A percentile compares a stretch with the other conserved stretches of the same genome.
Evolutionary conservation across 2,329 filamentous ascomycete genomes (phyloP).

Genomic region (Alternaria ventricosa): DNA sequence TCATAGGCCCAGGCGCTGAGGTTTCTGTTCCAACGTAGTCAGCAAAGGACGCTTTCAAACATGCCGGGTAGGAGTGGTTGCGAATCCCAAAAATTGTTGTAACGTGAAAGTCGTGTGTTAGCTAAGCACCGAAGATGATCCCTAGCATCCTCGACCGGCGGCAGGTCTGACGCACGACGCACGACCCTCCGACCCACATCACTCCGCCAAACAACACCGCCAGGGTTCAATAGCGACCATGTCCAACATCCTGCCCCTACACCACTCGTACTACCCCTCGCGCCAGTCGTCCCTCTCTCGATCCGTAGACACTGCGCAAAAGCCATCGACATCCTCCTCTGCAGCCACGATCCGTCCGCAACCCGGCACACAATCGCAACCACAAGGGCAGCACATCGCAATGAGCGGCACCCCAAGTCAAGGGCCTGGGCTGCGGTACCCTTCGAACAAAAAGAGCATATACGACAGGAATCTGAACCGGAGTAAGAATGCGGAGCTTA

Average conservation of each 20-base stretch:
- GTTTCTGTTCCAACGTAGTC: too few relatives aligned
- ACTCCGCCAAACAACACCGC: conserved; percentile 20
- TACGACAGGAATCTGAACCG: conserved; percentile 96
- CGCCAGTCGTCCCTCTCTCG: conserved; percentile 17
- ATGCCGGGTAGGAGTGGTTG: neutral
- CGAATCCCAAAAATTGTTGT: neutral
- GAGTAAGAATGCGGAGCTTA: conserved; percentile 84
- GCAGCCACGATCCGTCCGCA: conserved; percentile 8
- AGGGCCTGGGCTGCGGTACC: conserved; percentile 74
- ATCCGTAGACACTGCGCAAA: conserved; percentile 2
- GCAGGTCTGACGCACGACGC: conserved; percentile 17
- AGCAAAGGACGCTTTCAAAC: too few relatives aligned
- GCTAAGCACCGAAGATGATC: neutral
- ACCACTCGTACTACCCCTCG: conserved; percentile 14
- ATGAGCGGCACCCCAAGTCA: conserved; percentile 36
- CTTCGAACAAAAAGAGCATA: conserved; percentile 94
- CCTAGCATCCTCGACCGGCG: conserved; percentile 10
- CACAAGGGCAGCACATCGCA: conserved; percentile 20
- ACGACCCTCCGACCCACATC: conserved; percentile 30
- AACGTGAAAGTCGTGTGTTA: neutral
- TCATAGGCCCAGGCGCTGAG: too few relatives aligned
- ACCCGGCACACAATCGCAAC: conserved; percentile 7
- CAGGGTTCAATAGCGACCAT: conserved; percentile 20
- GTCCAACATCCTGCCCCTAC: conserved; percentile 31
- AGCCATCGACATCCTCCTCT: conserved; percentile 2